Evolutionary conservation across 108 stramenopile species (phyloP).

Genomic region (Seminavis robusta): DNA sequence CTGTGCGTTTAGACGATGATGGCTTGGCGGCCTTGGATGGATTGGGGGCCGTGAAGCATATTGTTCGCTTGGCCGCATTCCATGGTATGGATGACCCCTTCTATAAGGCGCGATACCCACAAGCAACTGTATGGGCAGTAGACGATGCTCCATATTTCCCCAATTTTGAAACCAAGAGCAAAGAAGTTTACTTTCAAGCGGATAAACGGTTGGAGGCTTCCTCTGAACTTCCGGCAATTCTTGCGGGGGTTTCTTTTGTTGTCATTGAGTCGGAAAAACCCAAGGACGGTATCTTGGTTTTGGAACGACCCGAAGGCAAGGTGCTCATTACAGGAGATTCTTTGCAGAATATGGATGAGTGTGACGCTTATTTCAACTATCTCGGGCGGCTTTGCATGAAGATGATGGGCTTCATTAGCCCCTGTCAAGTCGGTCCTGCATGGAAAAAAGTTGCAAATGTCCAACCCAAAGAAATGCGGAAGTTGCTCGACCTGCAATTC

Average conservation of each 20-base stretch:
- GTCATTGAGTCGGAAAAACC: background rate
- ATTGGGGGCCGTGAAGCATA: conserved; percentile 12
- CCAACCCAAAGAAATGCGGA: background rate
- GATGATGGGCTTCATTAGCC: background rate
- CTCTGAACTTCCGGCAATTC: background rate
- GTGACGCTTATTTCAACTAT: background rate
- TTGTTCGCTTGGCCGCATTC: conserved; percentile 9
- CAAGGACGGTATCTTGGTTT: background rate
- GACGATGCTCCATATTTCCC: background rate
- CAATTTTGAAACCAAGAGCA: background rate
- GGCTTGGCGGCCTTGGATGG: conserved; percentile 1
- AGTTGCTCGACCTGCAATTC: background rate
- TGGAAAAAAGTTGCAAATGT: background rate
- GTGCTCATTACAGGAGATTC: background rate
- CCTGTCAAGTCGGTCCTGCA: background rate
- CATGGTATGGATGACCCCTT: conserved; percentile 20
- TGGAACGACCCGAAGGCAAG: background rate
- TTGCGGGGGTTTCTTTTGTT: background rate
- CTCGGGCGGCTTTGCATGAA: background rate
- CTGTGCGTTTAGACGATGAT: conserved; percentile 5
- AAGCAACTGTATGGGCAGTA: background rate
- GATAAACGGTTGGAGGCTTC: background rate
- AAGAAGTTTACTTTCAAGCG: background rate
- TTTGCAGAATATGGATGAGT: background rate
- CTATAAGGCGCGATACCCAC: conserved; percentile 1